Conservation (phyloP, 2,329 filamentous ascomycete genomes). For the Cladosporium sp. region DNA sequence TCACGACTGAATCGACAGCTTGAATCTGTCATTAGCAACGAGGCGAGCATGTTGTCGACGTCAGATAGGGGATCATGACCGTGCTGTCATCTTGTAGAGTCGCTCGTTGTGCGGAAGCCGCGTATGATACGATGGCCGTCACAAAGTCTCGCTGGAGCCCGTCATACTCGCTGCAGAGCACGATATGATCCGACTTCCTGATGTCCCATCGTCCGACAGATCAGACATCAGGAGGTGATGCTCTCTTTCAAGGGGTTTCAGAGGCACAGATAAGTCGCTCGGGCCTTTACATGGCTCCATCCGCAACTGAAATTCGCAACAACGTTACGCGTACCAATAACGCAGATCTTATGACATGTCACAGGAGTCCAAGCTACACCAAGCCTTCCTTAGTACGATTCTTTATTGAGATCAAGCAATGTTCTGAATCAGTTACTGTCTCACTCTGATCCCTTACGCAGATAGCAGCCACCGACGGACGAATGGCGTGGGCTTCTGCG, state of each 20-base stretch:
- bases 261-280: neutral
- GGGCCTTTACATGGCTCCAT: neutral
- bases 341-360: slow-evolving; percentile 1
- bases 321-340: neutral
- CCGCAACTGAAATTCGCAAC: neutral
- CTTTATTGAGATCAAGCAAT: slow-evolving; percentile 7
- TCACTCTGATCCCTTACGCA: neutral
- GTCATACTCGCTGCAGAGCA: neutral
- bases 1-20: too few species aligned
- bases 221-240: too few species aligned
- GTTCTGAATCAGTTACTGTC: neutral
- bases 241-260: too few species aligned
- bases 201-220: too few species aligned
- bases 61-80: too few species aligned
- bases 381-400: slow-evolving; percentile 6
- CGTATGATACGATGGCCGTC: too few species aligned
- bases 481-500: neutral
- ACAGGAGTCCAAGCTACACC: slow-evolving; percentile 6
- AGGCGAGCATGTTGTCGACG: too few species aligned
- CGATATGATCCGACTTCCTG: neutral
- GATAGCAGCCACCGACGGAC: neutral
- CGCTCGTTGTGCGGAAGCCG: too few species aligned
- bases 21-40: too few species aligned
- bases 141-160: too few species aligned
- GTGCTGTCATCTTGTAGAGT: too few species aligned